These are phyloP conservation scores for Scheffersomyces amazonensis DNA, from an alignment of 805 yeast species.

Conservation along the genomic window DNA sequence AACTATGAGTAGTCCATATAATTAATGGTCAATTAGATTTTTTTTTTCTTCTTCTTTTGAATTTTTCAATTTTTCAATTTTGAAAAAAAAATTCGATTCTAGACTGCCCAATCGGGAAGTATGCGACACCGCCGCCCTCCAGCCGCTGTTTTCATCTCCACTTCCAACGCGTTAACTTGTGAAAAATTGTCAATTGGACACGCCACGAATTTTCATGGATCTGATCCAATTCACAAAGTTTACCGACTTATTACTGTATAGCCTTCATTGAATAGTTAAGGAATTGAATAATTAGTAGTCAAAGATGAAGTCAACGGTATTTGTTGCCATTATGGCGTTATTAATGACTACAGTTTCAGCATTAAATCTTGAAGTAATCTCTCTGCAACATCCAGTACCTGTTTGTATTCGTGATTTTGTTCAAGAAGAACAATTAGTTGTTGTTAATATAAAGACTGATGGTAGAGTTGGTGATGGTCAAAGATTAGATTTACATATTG, in stretches of 20 bases:
- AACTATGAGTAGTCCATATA: too few relatives aligned
- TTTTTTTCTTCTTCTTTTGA: conserved; percentile 1
- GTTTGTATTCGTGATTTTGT: conserved; percentile 93
- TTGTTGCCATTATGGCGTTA: conserved; percentile 7
- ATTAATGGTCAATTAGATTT: neutral
- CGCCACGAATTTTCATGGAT: too few relatives aligned
- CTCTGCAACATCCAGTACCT: conserved; percentile 48
- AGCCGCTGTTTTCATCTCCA: too few relatives aligned
- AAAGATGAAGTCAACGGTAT: too few relatives aligned
- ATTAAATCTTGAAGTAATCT: conserved; percentile 53
- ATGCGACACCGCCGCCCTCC: too few relatives aligned
- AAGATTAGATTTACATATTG: conserved; percentile 59
- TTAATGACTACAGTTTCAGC: conserved; percentile 28
- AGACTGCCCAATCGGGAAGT: conserved; percentile 6
- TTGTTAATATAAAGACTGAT: conserved; percentile 70
- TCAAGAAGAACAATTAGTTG: conserved; percentile 79
- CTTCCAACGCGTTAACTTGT: too few relatives aligned
- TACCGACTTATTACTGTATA: too few relatives aligned
- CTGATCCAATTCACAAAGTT: too few relatives aligned
- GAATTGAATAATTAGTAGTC: too few relatives aligned
- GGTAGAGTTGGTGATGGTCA: conserved; percentile 90
- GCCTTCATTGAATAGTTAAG: too few relatives aligned
- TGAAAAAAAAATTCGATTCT: too few relatives aligned
- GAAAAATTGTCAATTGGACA: conserved; percentile 2
- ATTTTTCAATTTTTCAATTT: too few relatives aligned